A percentile compares a stretch with the other conserved stretches of the same genome.
phyloP scores from a whole-genome alignment of 1,139 yeast species.

The Candida tropicalis region DNA sequence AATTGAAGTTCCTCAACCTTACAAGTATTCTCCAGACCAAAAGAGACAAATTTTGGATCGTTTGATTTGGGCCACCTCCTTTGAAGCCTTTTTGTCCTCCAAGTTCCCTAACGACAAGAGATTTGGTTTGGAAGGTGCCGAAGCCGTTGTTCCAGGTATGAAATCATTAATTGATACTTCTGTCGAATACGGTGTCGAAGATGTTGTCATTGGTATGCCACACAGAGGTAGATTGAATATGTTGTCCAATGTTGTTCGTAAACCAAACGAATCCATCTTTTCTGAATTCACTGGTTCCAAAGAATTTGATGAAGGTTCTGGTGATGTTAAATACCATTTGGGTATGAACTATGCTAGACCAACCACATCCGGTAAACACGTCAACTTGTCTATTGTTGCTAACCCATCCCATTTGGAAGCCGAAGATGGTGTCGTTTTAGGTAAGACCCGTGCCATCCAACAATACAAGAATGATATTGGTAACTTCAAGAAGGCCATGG shows the following conservation, averaged over 20 bases:
- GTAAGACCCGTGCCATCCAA: slow-evolving; percentile 96
- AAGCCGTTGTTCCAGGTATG: slow-evolving; percentile 94
- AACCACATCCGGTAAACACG: slow-evolving; percentile 96
- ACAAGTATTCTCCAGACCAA: slow-evolving; percentile 80
- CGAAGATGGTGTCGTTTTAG: slow-evolving; percentile 97
- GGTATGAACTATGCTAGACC: slow-evolving; percentile 99
- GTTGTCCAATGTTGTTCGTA: slow-evolving; percentile 96
- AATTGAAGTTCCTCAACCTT: slow-evolving; percentile 90
- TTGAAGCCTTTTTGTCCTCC: slow-evolving; percentile 88
- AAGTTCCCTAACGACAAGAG: slow-evolving; percentile 99
- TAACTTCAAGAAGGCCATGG: slow-evolving; percentile 81
- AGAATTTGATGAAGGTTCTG: slow-evolving; percentile 88
- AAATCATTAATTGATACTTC: slow-evolving; percentile 93
- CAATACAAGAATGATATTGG: slow-evolving; percentile 89
- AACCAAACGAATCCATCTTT: slow-evolving; percentile 97
- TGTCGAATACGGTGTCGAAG: slow-evolving; percentile 92
- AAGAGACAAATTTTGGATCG: slow-evolving; percentile 97
- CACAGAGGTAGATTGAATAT: slow-evolving; percentile 99
- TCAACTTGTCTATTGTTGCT: slow-evolving; percentile 93
- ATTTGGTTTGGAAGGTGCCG: slow-evolving; percentile 98
- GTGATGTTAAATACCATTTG: slow-evolving; percentile 98
- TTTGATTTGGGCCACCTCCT: slow-evolving; percentile 93
- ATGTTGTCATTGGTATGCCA: slow-evolving; percentile 98
- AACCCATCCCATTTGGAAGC: slow-evolving; percentile 99
- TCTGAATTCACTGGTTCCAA: slow-evolving; percentile 93